Evolutionary conservation across 2,329 filamentous ascomycete genomes (phyloP).

Genomic region (Dactylonectria macrodidyma): DNA sequence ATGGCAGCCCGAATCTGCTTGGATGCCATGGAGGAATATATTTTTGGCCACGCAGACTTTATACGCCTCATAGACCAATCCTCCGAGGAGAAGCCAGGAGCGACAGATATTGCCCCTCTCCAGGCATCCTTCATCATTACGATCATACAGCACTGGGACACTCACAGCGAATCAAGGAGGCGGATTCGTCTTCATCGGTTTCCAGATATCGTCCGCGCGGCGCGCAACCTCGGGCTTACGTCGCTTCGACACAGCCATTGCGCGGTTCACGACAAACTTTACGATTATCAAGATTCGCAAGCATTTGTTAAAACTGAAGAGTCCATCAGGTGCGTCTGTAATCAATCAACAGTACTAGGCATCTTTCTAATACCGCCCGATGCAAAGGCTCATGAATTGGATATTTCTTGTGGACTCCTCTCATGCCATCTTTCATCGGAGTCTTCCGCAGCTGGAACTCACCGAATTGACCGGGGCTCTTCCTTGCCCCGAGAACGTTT

Average conservation of each 20-base stretch:
- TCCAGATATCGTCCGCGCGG: background rate
- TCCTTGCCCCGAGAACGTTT: slow-evolving; percentile 1
- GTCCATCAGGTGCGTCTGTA: background rate
- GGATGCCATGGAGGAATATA: background rate
- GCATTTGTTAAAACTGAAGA: slow-evolving; percentile 5
- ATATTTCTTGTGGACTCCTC: slow-evolving; percentile 21
- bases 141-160: slow-evolving; percentile 11
- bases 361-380: background rate
- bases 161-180: background rate
- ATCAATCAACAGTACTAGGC: too few species aligned
- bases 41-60: slow-evolving; percentile 6
- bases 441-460: background rate
- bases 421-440: slow-evolving; percentile 7
- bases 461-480: slow-evolving; percentile 6
- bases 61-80: background rate
- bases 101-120: slow-evolving; percentile 4
- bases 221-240: background rate
- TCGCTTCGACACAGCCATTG: background rate
- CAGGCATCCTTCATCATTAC: slow-evolving; percentile 10
- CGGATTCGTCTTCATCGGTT: background rate
- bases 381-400: background rate
- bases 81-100: too few species aligned
- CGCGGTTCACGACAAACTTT: background rate
- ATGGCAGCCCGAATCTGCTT: slow-evolving; percentile 1
- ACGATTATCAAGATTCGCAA: background rate